Evolutionary conservation across 768 basidiomycete species (phyloP), one percentile per base, ranked within the genome.

Genomic region (Pleurotus sapidus): DNA sequence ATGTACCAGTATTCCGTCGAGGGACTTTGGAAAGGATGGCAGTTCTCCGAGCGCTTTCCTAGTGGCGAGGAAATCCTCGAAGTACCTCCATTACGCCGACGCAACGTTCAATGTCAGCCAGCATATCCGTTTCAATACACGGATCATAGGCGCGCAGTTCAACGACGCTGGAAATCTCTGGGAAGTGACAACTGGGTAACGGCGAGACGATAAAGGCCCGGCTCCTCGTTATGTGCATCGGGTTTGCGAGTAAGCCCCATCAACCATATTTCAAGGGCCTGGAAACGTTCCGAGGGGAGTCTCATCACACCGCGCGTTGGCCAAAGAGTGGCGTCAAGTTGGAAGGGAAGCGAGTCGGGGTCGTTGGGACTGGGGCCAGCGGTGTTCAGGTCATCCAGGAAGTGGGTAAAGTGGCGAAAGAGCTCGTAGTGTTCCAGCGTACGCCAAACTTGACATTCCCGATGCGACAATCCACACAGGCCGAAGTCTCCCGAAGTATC

Each of bases 391-490:
- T 69, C 2, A 62, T 67, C 25, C 65, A 69, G 46, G 64, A 61
- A 46, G 55, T 56, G 5, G 67, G 65, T 2, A 60, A 62, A 5
- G 20, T 63, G 7, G 65, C 62, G 0, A 25, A 55, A 1, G 61
- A 67, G 42, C 63, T 69, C 38, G 66, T 65, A 7, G 65, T 68
- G 11, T 70, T 70, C 63, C 68, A 70, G 47, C 67, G 68, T 4
- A 46, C 68, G 72, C 30, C 82, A 84, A 54, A 84, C 77, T 3
- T 77, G 49, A 55, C 79, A 73, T 25, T 72, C 61, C 0, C 82
- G 85, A 64, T 80, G 87, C 5, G 77, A 71, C 18, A 93, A 69
- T 9, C 71, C 74, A 58, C 86, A 90, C 49, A 94, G 88, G 1
- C 79, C 76, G 8, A 73, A 75, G 58, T 48, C 17, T 46, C 46